phyloP scores from a whole-genome alignment of 225 moss, liverwort and hornwort species.

The Bryoerythrophyllum caledonicum region DNA sequence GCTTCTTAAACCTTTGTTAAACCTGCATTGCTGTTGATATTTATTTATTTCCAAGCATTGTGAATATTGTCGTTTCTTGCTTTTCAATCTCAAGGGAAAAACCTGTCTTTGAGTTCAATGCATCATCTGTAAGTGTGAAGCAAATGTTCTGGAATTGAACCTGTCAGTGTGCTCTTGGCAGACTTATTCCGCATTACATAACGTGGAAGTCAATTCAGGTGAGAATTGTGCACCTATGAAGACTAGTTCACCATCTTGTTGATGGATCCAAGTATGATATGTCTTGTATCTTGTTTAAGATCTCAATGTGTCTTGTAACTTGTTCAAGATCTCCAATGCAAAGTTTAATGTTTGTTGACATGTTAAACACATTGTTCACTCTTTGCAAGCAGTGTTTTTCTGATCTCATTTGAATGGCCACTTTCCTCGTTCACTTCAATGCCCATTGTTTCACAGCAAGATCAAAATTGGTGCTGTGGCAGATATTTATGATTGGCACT shows the following conservation, averaged over 20 bases:
- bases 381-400: neutral
- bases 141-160: neutral
- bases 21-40: neutral
- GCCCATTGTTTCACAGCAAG: neutral
- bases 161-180: neutral
- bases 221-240: constrained; percentile 22
- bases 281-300: constrained; percentile 39
- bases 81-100: neutral
- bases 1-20: neutral
- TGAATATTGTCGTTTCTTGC: neutral
- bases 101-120: neutral
- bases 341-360: neutral
- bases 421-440: neutral
- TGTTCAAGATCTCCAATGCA: neutral
- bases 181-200: neutral
- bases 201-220: constrained; percentile 25
- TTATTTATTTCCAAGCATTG: neutral
- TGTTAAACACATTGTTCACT: neutral
- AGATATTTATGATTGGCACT: neutral
- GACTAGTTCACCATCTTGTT: constrained; percentile 19
- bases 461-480: constrained; percentile 11
- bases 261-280: constrained; percentile 29
- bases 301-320: constrained; percentile 43
- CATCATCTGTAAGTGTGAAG: neutral
- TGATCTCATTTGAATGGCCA: neutral